Evolutionary conservation across 1,284 basidiomycete species (phyloP).

Genomic region (Psilocybe mexicana): DNA sequence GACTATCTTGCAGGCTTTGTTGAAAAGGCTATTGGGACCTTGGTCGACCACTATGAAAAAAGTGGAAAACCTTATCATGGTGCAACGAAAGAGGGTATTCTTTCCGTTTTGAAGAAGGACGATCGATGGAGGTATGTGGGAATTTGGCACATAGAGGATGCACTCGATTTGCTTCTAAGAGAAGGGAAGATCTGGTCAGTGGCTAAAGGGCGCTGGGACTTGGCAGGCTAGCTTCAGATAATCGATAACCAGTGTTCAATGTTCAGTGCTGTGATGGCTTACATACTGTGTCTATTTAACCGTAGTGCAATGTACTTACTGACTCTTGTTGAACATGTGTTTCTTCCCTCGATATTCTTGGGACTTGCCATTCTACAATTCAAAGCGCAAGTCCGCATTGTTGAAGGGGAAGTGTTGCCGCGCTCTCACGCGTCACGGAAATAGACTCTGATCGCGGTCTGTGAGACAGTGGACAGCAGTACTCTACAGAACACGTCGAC

Average conservation of each 20-base stretch:
- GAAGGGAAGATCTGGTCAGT: conserved; percentile 49
- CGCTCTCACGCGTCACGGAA: neutral
- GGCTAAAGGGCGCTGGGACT: conserved; percentile 38
- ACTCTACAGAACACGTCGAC: conserved; percentile 17
- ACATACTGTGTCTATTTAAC: too few species aligned
- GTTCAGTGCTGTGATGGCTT: too few species aligned
- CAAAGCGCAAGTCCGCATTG: neutral
- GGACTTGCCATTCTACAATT: neutral
- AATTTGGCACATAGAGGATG: conserved; percentile 61
- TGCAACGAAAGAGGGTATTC: conserved; percentile 52
- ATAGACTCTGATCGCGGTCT: neutral
- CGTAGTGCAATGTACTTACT: too few species aligned
- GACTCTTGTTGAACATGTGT: neutral
- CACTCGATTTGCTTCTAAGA: conserved; percentile 46
- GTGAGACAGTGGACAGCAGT: neutral
- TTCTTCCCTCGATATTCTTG: neutral
- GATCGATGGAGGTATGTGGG: conserved; percentile 64
- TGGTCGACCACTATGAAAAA: conserved; percentile 29
- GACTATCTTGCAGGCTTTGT: conserved; percentile 49
- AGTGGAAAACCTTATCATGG: conserved; percentile 30
- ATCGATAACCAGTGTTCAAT: too few species aligned
- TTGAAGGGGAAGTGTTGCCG: too few species aligned
- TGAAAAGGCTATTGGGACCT: conserved; percentile 41
- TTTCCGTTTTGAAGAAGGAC: conserved; percentile 48
- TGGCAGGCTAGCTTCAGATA: conserved; percentile 19